Conservation (phyloP, 345 rosid species). For the Rhodamnia rubescens region DNA sequence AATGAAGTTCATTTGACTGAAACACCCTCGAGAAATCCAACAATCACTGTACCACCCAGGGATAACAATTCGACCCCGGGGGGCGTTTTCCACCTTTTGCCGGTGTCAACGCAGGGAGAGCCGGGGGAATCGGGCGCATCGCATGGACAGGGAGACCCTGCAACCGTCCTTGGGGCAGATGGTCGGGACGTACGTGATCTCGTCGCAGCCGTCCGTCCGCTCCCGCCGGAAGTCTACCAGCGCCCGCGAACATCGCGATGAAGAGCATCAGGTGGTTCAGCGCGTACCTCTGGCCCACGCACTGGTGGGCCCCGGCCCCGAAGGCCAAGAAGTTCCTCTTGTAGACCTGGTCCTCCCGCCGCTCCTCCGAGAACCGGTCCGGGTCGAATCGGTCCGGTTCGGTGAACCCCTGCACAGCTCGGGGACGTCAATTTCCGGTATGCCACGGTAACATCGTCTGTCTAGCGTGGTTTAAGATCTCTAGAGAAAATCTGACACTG, state of each 20-base stretch:
- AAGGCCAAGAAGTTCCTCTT: constrained; percentile 58
- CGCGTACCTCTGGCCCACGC: constrained; percentile 89
- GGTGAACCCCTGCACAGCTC: constrained; percentile 23
- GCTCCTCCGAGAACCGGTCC: constrained; percentile 50
- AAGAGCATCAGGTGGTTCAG: constrained; percentile 67
- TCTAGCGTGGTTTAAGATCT: not conserved
- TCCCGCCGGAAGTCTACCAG: constrained; percentile 48
- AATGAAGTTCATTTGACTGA: not conserved
- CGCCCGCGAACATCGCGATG: constrained; percentile 52
- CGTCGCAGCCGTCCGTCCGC: constrained; percentile 58
- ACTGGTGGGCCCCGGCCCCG: constrained; percentile 87
- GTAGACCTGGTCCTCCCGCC: constrained; percentile 46
- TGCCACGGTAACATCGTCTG: not conserved
- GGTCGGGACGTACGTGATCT: constrained; percentile 61
- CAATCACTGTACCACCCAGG: not conserved
- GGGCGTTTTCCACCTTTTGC: not conserved
- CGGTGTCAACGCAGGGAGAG: not conserved
- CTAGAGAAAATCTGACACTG: not conserved
- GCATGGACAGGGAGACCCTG: constrained; percentile 34
- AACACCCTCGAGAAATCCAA: not conserved
- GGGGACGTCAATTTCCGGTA: not conserved
- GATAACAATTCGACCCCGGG: too few relatives aligned
- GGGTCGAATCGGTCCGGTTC: constrained; percentile 73
- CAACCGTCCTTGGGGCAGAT: constrained; percentile 83
- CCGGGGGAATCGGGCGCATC: constrained; percentile 14